Evolutionary conservation across 441 rosid genomes (phyloP), one percentile per base, ranked within the genome.

Genomic region (Arabidopsis hybrid): DNA sequence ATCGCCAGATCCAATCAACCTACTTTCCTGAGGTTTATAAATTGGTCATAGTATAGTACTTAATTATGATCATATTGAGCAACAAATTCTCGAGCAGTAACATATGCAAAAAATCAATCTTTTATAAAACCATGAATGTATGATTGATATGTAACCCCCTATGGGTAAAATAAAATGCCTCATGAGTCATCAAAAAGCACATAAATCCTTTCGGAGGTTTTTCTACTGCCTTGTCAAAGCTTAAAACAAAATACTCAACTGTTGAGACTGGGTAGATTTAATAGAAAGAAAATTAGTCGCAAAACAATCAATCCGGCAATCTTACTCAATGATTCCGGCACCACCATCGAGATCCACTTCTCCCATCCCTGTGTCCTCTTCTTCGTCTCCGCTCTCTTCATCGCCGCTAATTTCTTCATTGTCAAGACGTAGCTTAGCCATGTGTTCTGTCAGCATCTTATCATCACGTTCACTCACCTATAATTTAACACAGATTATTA

Each of bases 391-490:
- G 6, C 95, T 93, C 58, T 91, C 95, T 82, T 91, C 98, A 76
- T 90, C 99, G 7, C 99, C 99, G 49, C 97, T 85, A 18, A 89
- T 73, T 81, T 95, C 99, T 78, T 91, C 98, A 17, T 93, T 91
- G 62, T 86, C 95, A 12, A 78, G 74, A 16, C 85, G 58, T 69
- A 95, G 83, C 87, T 89, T 89, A 67, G 93, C 97, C 99, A 93
- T 95, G 83, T 88, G 95, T 80, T 95, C 97, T 6, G 97, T 94
- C 26, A 95, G 89, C 76, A 91, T 77, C 82, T 93, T 93, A 74
- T 95, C 98, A 74, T 95, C 97, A 32, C 97, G 72, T 81, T 95
- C 99, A 60, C 99, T 95, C 98, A 95, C 99, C 99, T 91, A 51
- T 69, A 16, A 47, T 65, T 8, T 36, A 75, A 69, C 52, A 60